Evolutionary conservation across 2,329 filamentous ascomycete genomes (phyloP).

Genomic region (Blastomyces parvus): DNA sequence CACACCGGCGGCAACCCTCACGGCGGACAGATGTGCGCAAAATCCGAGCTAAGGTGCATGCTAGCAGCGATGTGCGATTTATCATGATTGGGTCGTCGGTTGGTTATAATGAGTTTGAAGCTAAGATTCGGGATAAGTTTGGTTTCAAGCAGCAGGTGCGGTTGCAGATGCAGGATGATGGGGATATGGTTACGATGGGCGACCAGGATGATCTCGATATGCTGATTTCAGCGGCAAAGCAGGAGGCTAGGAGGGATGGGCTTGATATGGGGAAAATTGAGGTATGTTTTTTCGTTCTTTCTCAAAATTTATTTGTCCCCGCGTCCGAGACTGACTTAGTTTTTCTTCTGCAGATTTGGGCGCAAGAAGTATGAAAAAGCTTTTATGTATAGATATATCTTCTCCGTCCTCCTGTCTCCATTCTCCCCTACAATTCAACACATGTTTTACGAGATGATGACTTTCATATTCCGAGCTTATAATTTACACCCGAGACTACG

Average conservation of each 20-base stretch:
- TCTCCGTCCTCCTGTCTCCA: background rate
- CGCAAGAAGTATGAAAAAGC: constrained; percentile 13
- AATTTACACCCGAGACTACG: background rate
- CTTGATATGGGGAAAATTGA: constrained; percentile 89
- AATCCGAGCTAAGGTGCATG: constrained; percentile 86
- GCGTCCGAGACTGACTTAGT: constrained; percentile 1
- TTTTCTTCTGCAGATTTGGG: constrained; percentile 16
- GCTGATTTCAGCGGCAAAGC: constrained; percentile 62
- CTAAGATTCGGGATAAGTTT: constrained; percentile 79
- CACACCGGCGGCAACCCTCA: constrained; percentile 24
- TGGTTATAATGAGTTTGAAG: constrained; percentile 67
- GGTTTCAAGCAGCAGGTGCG: constrained; percentile 52
- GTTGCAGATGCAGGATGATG: constrained; percentile 86
- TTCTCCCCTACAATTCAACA: background rate
- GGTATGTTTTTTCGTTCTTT: constrained; percentile 47
- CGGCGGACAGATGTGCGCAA: constrained; percentile 58
- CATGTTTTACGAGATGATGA: background rate
- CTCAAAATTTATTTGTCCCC: background rate
- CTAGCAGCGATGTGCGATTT: constrained; percentile 75
- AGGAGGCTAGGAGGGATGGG: constrained; percentile 60
- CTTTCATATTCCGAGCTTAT: background rate
- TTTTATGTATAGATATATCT: background rate
- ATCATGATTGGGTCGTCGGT: constrained; percentile 70
- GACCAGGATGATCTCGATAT: constrained; percentile 95
- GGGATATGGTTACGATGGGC: constrained; percentile 93